Evolutionary conservation across 2,329 filamentous ascomycete species (phyloP).

Genomic region (Claviceps arundinis): DNA sequence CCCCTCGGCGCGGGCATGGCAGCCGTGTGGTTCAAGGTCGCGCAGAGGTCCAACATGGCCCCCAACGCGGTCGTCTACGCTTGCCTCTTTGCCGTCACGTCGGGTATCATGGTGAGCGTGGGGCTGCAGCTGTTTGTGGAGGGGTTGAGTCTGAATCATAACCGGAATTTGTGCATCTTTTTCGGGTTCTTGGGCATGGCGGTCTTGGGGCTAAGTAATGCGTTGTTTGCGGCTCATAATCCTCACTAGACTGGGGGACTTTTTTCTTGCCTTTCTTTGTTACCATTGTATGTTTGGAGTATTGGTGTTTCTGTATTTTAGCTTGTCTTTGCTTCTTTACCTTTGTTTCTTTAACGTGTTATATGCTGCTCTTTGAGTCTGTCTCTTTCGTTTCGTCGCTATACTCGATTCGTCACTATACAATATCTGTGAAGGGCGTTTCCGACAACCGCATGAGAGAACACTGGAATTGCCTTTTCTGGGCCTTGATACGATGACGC

Average conservation of each 20-base stretch:
- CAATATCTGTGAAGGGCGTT: no score
- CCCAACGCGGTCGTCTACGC: conserved; percentile 54
- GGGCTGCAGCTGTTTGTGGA: conserved; percentile 82
- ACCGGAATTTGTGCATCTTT: conserved; percentile 59
- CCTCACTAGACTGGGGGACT: not conserved
- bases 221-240: conserved; percentile 52
- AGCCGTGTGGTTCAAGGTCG: conserved; percentile 71
- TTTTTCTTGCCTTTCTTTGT: not conserved
- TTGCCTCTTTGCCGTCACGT: conserved; percentile 74
- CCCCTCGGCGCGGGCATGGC: conserved; percentile 76
- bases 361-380: no score
- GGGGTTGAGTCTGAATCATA: conserved; percentile 69
- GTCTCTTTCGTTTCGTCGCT: no score
- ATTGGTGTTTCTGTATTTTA: not conserved
- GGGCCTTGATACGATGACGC: no score
- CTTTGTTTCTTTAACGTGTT: not conserved
- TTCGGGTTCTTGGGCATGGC: conserved; percentile 83
- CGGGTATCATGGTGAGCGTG: conserved; percentile 92
- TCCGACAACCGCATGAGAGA: no score
- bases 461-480: no score
- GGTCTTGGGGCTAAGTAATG: conserved; percentile 71
- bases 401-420: no score
- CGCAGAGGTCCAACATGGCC: conserved; percentile 34
- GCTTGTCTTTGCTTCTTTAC: not conserved
- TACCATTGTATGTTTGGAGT: not conserved